phyloP scores from a whole-genome alignment of 106 monocot genomes.

The Dendrobium officinale region DNA sequence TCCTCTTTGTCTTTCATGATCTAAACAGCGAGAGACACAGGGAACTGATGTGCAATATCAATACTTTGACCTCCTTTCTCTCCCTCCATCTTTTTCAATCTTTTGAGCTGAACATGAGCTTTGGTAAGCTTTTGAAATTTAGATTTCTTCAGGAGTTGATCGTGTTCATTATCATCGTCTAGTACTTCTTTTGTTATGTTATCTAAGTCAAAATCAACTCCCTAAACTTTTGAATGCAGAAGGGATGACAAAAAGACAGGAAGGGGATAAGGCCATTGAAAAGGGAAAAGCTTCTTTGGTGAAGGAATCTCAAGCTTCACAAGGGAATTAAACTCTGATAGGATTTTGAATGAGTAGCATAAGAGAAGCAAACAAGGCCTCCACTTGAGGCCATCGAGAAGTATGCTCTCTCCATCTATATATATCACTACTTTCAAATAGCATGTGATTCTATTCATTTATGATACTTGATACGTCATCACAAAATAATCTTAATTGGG shows the following conservation, averaged over 20 bases:
- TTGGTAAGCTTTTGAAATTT: conserved; percentile 15
- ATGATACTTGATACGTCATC: too few relatives aligned
- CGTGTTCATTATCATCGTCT: conserved; percentile 71
- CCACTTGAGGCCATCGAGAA: conserved; percentile 72
- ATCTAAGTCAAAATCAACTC: conserved; percentile 51
- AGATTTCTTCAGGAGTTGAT: conserved; percentile 45
- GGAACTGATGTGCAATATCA: conserved; percentile 43
- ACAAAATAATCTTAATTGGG: too few relatives aligned
- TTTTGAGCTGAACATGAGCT: conserved; percentile 13
- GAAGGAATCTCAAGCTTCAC: conserved; percentile 31
- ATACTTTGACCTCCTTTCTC: conserved; percentile 40
- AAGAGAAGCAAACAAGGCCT: conserved; percentile 62
- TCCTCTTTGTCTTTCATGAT: conserved; percentile 92
- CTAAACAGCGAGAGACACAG: conserved; percentile 42
- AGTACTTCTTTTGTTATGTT: conserved; percentile 46
- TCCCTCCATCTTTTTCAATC: conserved; percentile 58
- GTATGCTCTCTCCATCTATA: conserved; percentile 43
- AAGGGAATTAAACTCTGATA: conserved; percentile 62
- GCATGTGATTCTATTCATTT: too few relatives aligned
- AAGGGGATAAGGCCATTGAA: conserved; percentile 33
- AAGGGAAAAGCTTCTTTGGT: conserved; percentile 47
- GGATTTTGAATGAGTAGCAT: conserved; percentile 77
- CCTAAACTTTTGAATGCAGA: conserved; percentile 44
- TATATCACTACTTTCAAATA: too few relatives aligned
- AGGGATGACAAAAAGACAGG: conserved; percentile 46